These are phyloP conservation scores for Thraustochytrium sp. DNA, from an alignment of 352 stramenopile species.

Conservation along the genomic window DNA sequence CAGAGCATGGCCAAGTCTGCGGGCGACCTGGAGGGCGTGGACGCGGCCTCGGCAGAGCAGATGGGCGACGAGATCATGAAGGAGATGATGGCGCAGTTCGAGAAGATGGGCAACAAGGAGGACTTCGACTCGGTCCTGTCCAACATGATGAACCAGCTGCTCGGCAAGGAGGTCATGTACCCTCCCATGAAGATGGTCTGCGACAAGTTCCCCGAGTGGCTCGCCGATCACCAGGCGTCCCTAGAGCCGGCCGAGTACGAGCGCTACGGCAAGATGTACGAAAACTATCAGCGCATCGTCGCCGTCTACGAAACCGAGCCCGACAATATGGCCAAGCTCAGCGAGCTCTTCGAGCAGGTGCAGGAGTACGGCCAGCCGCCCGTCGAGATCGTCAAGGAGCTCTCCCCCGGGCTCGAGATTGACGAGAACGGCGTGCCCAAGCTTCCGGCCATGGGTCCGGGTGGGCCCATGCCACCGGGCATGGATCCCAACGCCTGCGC, in stretches of 20 bases:
- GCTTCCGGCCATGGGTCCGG: slow-evolving; percentile 79
- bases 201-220: slow-evolving; percentile 89
- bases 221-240: slow-evolving; percentile 81
- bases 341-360: slow-evolving; percentile 94
- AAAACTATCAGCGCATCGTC: slow-evolving; percentile 93
- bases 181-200: slow-evolving; percentile 91
- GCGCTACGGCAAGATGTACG: slow-evolving; percentile 88
- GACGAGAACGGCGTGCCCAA: slow-evolving; percentile 92
- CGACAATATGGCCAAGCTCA: slow-evolving; percentile 86
- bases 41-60: slow-evolving; percentile 68
- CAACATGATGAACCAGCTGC: slow-evolving; percentile 94
- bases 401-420: slow-evolving; percentile 93
- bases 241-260: slow-evolving; percentile 85
- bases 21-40: slow-evolving; percentile 72
- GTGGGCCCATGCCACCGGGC: background rate
- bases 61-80: slow-evolving; percentile 91
- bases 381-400: slow-evolving; percentile 94
- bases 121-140: slow-evolving; percentile 86
- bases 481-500: slow-evolving; percentile 19
- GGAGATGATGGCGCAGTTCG: slow-evolving; percentile 92
- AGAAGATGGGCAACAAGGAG: slow-evolving; percentile 86
- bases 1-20: slow-evolving; percentile 77
- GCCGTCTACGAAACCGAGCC: slow-evolving; percentile 93
- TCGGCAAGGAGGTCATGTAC: slow-evolving; percentile 98
- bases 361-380: slow-evolving; percentile 88